Base-by-base conservation (phyloP, 2,329 filamentous ascomycete genomes). In the Arthrobotrys pseudoclavata region DNA sequence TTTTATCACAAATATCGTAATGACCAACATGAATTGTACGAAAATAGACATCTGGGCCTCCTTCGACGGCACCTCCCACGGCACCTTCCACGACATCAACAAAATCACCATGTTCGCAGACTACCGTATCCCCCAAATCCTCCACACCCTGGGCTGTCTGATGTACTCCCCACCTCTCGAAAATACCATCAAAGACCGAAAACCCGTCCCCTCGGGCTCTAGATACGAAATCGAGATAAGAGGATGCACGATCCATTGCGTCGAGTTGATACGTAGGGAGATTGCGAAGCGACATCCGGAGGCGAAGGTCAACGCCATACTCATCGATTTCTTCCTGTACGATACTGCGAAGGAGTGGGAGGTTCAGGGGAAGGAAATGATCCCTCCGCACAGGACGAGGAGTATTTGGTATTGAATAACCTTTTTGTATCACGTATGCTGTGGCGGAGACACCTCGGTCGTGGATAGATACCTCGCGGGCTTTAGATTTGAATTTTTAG, bases 31-130 rank as follows among this genome's bases (percentile, higher is more conserved):
- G 4, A 13, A 40, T 15, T 4, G 2, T 9, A 34, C 9, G 3
- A 9, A n/a, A 47, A 40, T 29, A 82, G 96, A 99, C 83, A 83
- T 98, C 0, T 99, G 96, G 96, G 96, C 96, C 4, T 96, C 94
- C 79, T 98, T 98, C 83, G 89, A 95, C 66, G 94, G 93, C 53
- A 86, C 91, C 80, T 87, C 88, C 26, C 94, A 91, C 82, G 96
- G 96, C 34, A 86, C 88, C 29, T 99, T 99, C 84, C 83, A 89
- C 71, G 96, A 99, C 83, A 97, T 99, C 81, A 91, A 96, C 84
- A 93, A 94, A 83, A 91, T 99, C 81, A 99, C 96, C 77, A 98
- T 98, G 91, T 99, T 99, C 86, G 94, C 96, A 82, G 96, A 99
- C 85, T 99, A 99, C 83, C 91, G 96, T 50, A 91, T 99, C 67